Conservation (phyloP, 2,329 filamentous ascomycete genomes). For the Xylaria sp. region DNA sequence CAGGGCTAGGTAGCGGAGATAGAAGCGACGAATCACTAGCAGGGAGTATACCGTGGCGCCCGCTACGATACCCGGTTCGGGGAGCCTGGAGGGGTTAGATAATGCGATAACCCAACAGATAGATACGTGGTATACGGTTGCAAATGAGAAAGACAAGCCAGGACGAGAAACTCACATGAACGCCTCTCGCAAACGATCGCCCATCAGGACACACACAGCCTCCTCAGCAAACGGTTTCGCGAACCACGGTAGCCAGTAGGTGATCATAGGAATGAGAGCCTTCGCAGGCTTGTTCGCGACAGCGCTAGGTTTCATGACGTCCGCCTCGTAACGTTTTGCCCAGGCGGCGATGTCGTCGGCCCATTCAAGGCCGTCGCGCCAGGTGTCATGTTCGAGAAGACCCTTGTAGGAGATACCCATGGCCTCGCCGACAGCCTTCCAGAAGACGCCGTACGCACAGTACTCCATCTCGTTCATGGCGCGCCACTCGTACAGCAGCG, state of each 20-base stretch:
- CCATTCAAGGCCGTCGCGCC: slow-evolving; percentile 64
- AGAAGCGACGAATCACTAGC: slow-evolving; percentile 64
- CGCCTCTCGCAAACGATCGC: slow-evolving; percentile 69
- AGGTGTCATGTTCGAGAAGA: slow-evolving; percentile 50
- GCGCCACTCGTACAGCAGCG: slow-evolving; percentile 76
- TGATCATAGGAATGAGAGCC: slow-evolving; percentile 69
- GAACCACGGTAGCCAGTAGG: slow-evolving; percentile 63
- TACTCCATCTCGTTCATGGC: slow-evolving; percentile 72
- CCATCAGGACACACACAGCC: slow-evolving; percentile 70
- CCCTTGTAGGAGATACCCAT: slow-evolving; percentile 70
- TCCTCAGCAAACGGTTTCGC: slow-evolving; percentile 60
- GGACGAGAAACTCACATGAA: slow-evolving; percentile 64
- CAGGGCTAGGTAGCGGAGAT: slow-evolving; percentile 67
- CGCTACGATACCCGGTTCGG: slow-evolving; percentile 55
- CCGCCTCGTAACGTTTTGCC: slow-evolving; percentile 67
- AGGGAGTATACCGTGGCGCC: slow-evolving; percentile 57
- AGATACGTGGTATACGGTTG: not conserved
- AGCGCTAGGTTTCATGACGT: slow-evolving; percentile 65
- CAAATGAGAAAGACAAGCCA: not conserved
- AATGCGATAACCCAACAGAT: too few relatives aligned
- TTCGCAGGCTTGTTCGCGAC: slow-evolving; percentile 65
- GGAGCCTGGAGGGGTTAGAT: slow-evolving; percentile 50
- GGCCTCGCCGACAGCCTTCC: slow-evolving; percentile 76
- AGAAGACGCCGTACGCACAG: slow-evolving; percentile 74
- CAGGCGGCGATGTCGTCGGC: slow-evolving; percentile 60